phyloP scores from a whole-genome alignment of 2,329 filamentous ascomycete genomes.

The Ceratocystis papillata region DNA sequence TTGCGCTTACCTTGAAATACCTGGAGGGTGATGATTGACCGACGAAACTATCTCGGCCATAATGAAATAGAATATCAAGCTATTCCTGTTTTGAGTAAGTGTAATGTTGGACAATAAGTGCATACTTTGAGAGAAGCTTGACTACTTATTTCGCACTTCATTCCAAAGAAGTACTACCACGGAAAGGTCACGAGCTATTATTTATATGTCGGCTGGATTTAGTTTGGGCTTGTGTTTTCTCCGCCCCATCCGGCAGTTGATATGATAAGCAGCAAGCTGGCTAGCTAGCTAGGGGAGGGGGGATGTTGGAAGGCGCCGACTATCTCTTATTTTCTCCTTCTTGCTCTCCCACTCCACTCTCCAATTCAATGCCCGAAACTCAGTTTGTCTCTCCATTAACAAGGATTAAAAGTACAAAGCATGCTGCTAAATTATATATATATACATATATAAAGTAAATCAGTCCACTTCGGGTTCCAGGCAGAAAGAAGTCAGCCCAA shows the following conservation, averaged over 20 bases:
- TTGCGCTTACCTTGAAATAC: too few relatives aligned
- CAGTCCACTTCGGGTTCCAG: neutral
- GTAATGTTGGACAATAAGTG: neutral
- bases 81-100: neutral
- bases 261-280: neutral
- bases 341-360: neutral
- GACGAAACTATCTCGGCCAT: too few relatives aligned
- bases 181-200: neutral
- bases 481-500: neutral
- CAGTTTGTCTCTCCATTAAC: neutral
- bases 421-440: neutral
- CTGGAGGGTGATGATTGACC: too few relatives aligned
- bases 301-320: neutral
- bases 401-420: neutral
- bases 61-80: neutral
- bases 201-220: neutral
- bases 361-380: too few relatives aligned
- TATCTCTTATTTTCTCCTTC: neutral
- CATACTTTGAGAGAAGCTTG: neutral
- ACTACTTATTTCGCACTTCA: neutral
- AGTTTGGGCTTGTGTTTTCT: neutral
- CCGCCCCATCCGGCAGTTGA: constrained; percentile 8
- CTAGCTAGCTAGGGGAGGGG: neutral
- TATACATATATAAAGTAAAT: neutral
- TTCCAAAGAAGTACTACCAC: neutral